A percentile compares a stretch with the other conserved stretches of the same genome.
Conservation (phyloP, 179 eudicot species). For the Pouteria campechiana region DNA sequence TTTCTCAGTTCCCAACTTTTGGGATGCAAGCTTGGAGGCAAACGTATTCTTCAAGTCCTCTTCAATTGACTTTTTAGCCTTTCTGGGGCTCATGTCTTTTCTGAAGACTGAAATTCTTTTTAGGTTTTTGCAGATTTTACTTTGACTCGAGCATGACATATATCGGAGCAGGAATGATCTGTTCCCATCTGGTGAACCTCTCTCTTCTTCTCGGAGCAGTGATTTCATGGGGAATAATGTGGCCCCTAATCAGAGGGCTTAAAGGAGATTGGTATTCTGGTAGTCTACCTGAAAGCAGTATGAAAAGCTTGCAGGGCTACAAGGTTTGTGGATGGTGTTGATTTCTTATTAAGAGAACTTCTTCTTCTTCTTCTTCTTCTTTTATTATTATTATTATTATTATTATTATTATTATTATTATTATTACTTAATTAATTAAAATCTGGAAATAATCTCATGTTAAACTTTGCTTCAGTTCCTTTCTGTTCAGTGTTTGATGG, state of each 20-base stretch:
- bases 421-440: no score
- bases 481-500: no score
- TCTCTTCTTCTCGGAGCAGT: slow-evolving; percentile 77
- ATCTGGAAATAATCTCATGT: no score
- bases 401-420: no score
- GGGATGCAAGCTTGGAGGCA: slow-evolving; percentile 67
- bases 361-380: background rate
- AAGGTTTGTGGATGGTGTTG: slow-evolving; percentile 37
- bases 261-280: slow-evolving; percentile 73
- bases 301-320: slow-evolving; percentile 81
- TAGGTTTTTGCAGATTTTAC: slow-evolving; percentile 43
- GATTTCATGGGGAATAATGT: slow-evolving; percentile 83
- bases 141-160: slow-evolving; percentile 89
- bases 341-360: no score
- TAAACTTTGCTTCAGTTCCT: no score
- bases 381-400: no score
- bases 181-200: slow-evolving; percentile 74
- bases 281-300: slow-evolving; percentile 46
- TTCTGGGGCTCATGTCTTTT: background rate
- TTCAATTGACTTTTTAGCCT: background rate
- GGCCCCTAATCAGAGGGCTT: slow-evolving; percentile 59
- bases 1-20: slow-evolving; percentile 71
- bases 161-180: slow-evolving; percentile 90
- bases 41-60: slow-evolving; percentile 14
- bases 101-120: background rate